phyloP scores from a whole-genome alignment of 192 early-diverging fungal species.

The Pecoramyces ruminantium region DNA sequence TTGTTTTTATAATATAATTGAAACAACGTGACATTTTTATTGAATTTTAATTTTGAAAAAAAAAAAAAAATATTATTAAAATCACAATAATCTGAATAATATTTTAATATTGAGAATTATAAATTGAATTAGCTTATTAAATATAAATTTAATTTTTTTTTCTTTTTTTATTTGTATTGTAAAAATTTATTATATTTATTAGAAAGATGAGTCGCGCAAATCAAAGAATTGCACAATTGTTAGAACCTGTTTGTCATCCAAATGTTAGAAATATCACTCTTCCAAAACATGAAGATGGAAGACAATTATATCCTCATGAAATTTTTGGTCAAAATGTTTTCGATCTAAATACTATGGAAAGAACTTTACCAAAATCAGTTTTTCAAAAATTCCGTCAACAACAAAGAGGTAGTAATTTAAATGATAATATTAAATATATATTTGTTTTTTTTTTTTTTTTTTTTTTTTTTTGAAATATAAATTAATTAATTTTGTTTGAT shows the following conservation, averaged over 20 bases:
- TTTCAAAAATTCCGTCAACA: constrained; percentile 86
- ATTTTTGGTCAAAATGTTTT: constrained; percentile 92
- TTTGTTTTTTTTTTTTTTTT: background rate
- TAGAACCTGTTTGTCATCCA: background rate
- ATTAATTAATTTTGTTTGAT: background rate
- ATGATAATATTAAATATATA: background rate
- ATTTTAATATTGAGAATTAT: no score
- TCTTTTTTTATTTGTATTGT: no score
- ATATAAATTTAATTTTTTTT: no score
- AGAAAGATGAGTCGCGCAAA: background rate
- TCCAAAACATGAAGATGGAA: constrained; percentile 54
- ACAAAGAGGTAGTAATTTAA: constrained; percentile 17
- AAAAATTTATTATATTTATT: no score
- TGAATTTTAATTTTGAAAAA: no score
- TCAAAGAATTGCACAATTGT: background rate
- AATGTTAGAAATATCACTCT: constrained; percentile 5
- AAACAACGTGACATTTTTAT: no score
- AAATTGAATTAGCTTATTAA: no score
- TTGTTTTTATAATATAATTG: no score
- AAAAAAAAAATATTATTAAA: no score
- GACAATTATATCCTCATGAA: constrained; percentile 63
- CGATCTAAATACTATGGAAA: constrained; percentile 70
- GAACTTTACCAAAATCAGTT: constrained; percentile 85
- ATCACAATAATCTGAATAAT: no score
- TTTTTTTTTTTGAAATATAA: background rate